Conservation (phyloP, 2,329 filamentous ascomycete species). For the Fusarium sp. region DNA sequence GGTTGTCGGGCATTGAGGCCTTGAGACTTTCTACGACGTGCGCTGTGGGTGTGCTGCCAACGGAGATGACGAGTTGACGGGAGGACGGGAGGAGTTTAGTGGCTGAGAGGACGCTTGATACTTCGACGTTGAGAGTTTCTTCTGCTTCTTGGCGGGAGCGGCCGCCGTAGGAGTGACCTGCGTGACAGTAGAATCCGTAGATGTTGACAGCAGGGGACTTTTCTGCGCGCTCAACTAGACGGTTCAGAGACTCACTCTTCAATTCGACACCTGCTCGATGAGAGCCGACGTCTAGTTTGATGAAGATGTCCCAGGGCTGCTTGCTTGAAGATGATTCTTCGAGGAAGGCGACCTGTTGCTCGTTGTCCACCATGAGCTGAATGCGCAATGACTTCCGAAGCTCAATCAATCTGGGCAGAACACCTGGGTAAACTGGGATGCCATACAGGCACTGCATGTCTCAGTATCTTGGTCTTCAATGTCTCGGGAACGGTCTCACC, state of each 20-base stretch:
- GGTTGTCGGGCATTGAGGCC: slow-evolving; percentile 45
- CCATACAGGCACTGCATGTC: slow-evolving; percentile 52
- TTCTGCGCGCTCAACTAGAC: slow-evolving; percentile 46
- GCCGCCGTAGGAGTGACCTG: slow-evolving; percentile 53
- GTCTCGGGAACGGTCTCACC: slow-evolving; percentile 37
- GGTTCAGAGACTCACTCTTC: slow-evolving; percentile 42
- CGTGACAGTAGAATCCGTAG: slow-evolving; percentile 55
- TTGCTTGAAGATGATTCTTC: slow-evolving; percentile 36
- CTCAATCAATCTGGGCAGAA: slow-evolving; percentile 47
- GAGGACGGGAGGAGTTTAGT: slow-evolving; percentile 47
- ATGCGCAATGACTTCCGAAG: slow-evolving; percentile 49
- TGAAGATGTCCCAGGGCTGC: slow-evolving; percentile 51
- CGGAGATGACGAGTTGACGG: slow-evolving; percentile 47
- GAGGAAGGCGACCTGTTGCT: slow-evolving; percentile 49
- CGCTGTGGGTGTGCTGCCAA: slow-evolving; percentile 53
- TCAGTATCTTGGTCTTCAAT: not conserved
- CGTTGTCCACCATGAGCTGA: slow-evolving; percentile 54
- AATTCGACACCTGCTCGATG: slow-evolving; percentile 50
- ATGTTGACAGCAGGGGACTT: slow-evolving; percentile 47
- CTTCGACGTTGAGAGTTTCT: slow-evolving; percentile 46
- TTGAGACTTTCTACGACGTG: slow-evolving; percentile 51
- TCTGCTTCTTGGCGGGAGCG: slow-evolving; percentile 49
- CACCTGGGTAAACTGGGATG: slow-evolving; percentile 53
- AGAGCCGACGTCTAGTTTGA: slow-evolving; percentile 54
- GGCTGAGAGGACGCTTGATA: slow-evolving; percentile 48